Conservation (phyloP, 306 rosid genomes). For the Malus fusca region DNA sequence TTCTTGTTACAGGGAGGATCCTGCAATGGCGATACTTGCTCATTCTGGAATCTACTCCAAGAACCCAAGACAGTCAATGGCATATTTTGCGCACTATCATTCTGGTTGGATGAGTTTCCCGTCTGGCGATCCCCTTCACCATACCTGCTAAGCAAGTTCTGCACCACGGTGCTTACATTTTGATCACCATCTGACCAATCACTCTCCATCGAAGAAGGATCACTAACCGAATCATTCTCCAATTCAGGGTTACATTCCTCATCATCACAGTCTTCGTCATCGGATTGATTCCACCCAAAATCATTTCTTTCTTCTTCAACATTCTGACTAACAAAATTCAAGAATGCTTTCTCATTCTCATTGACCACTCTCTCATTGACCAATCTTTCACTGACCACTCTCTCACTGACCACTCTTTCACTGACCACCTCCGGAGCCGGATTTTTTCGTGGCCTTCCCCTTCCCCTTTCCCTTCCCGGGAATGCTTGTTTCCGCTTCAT, state of each 20-base stretch:
- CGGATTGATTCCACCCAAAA: not conserved
- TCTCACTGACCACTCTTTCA: not conserved
- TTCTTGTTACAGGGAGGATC: slow-evolving; percentile 34
- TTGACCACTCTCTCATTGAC: not conserved
- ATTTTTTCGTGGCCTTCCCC: not conserved
- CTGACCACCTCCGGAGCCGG: not conserved
- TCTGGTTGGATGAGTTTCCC: not conserved
- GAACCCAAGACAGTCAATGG: not conserved
- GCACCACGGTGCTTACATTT: not conserved
- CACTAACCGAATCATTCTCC: not conserved
- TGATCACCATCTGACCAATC: not conserved
- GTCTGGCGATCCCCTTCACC: not conserved
- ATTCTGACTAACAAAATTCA: not conserved
- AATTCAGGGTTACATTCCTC: slow-evolving; percentile 1
- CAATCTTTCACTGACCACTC: not conserved
- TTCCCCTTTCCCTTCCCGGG: not conserved
- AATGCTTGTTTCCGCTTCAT: not conserved
- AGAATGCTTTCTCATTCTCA: not conserved
- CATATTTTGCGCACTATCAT: not conserved
- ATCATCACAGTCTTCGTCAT: not conserved
- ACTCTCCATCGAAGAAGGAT: not conserved
- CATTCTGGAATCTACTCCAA: slow-evolving; percentile 19
- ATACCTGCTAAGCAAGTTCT: not conserved
- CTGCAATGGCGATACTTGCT: slow-evolving; percentile 30
- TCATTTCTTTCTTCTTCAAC: not conserved